Percentiles rank a stretch among this genome's conserved stretches.
These are phyloP conservation scores for Suhomyces chickasaworum DNA, from an alignment of 1,139 yeast genomes.

Conservation along the genomic window DNA sequence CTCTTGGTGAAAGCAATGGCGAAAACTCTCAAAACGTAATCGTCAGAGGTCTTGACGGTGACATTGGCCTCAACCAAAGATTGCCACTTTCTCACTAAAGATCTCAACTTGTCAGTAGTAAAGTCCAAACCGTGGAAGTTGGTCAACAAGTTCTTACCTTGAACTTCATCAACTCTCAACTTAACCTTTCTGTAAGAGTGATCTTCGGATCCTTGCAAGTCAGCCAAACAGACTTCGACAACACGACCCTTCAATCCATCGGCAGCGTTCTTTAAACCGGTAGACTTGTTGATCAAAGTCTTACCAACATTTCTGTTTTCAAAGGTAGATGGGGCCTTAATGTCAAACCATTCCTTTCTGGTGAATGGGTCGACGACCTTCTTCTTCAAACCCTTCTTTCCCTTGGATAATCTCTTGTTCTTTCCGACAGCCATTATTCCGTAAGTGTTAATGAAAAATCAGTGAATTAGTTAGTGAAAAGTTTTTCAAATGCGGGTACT, in stretches of 20 bases:
- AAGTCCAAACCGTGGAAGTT: slow-evolving; percentile 56
- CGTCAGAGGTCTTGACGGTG: slow-evolving; percentile 54
- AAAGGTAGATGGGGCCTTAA: slow-evolving; percentile 55
- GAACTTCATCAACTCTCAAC: slow-evolving; percentile 57
- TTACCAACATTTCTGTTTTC: slow-evolving; percentile 56
- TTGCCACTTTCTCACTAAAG: slow-evolving; percentile 57
- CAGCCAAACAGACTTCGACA: slow-evolving; percentile 52
- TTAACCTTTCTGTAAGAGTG: slow-evolving; percentile 54
- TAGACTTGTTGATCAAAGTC: slow-evolving; percentile 53
- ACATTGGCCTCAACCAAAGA: slow-evolving; percentile 55
- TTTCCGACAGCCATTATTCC: slow-evolving; percentile 53
- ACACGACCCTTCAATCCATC: slow-evolving; percentile 57
- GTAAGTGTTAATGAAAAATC: slow-evolving; percentile 6
- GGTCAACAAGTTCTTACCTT: slow-evolving; percentile 56
- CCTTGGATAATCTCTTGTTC: slow-evolving; percentile 57
- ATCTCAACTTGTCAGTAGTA: slow-evolving; percentile 53
- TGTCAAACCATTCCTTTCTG: slow-evolving; percentile 55
- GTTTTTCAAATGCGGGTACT: slow-evolving; percentile 8
- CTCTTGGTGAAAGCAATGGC: slow-evolving; percentile 57
- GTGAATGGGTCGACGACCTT: slow-evolving; percentile 55
- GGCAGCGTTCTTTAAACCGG: slow-evolving; percentile 55
- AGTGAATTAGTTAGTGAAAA: slow-evolving; percentile 9
- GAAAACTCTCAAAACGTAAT: slow-evolving; percentile 51
- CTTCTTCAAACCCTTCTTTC: slow-evolving; percentile 55
- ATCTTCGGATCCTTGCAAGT: slow-evolving; percentile 55